Evolutionary conservation across 495 filamentous ascomycete species (phyloP).

Genomic region (Trichoderma virens): DNA sequence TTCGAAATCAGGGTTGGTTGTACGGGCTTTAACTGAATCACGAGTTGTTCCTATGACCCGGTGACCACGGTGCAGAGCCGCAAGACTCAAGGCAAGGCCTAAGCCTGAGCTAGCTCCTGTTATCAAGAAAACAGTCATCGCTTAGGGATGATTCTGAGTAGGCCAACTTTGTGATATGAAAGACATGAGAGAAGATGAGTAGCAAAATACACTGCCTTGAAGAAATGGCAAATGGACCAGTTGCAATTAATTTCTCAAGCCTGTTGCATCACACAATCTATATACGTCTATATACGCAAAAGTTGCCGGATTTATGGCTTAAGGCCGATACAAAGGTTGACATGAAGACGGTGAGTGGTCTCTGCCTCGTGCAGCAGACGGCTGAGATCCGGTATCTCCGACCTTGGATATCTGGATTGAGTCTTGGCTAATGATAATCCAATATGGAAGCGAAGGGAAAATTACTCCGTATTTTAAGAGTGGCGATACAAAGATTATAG

Average conservation of each 20-base stretch:
- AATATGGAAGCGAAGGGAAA: no score
- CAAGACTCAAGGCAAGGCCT: background rate
- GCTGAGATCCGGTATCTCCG: background rate
- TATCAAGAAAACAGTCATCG: background rate
- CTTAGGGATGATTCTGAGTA: background rate
- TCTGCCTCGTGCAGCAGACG: background rate
- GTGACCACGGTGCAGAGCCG: background rate
- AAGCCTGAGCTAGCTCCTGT: background rate
- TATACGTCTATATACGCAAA: no score
- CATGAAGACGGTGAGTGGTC: background rate
- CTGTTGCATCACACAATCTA: no score
- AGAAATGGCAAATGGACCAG: no score
- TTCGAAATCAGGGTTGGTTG: background rate
- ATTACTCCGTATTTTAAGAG: no score
- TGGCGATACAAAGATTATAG: no score
- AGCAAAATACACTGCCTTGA: no score
- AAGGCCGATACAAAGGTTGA: background rate
- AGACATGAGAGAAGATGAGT: no score
- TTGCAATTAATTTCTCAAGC: no score
- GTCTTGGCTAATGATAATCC: no score
- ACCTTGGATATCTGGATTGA: no score
- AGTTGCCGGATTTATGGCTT: background rate
- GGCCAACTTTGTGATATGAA: background rate
- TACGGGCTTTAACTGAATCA: background rate
- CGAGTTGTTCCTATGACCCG: background rate